Evolutionary conservation across 2,329 filamentous ascomycete species (phyloP), one percentile per base, ranked within the genome.

Genomic region (Microdochium trichocladiopsis): DNA sequence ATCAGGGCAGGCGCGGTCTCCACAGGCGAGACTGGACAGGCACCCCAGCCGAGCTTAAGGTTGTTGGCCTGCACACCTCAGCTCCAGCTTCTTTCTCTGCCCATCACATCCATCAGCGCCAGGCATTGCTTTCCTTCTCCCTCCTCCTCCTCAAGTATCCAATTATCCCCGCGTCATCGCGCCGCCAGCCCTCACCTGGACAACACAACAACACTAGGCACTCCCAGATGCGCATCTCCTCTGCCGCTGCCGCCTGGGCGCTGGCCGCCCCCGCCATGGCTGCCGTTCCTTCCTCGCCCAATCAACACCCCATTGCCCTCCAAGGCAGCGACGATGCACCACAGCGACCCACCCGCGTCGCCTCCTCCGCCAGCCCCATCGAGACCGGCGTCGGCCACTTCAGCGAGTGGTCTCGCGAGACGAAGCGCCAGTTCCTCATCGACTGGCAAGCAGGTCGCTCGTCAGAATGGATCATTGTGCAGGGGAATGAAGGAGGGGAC

Each of bases 401-500:
- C 61, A 73, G 70, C 60, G 71, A 76, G 57, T 76, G 73, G 73
- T 72, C 69, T 24, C 71, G 73, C 33, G 67, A 66, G 11, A 74
- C 66, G 18, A 76, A 76, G 62, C 72, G 70, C 45, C 61, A 67
- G 14, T 76, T 76, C 48, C 58, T 75, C 48, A 63, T 74, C 54
- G 73, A 75, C 59, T 76, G 73, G 72, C 73, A 76, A 55, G 67
- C 63, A 4, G 69, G 69, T 12, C 64, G 60, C 52, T 63, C 65
- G 3, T 65, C 66, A 23, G 69, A 75, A 59, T 76, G 73, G 73
- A 69, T 62, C 14, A 62, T 76, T 33, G 73, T 76, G 4, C 64
- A 70, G 59, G 73, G 73, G 53, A 76, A 76, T 56, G 71, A 74
- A 51, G 72, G 69, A 14, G 72, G 72, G 22, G 72, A 74, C 36